Base-by-base conservation (phyloP, 2,329 filamentous ascomycete species). In the Fusarium subglutinans region DNA sequence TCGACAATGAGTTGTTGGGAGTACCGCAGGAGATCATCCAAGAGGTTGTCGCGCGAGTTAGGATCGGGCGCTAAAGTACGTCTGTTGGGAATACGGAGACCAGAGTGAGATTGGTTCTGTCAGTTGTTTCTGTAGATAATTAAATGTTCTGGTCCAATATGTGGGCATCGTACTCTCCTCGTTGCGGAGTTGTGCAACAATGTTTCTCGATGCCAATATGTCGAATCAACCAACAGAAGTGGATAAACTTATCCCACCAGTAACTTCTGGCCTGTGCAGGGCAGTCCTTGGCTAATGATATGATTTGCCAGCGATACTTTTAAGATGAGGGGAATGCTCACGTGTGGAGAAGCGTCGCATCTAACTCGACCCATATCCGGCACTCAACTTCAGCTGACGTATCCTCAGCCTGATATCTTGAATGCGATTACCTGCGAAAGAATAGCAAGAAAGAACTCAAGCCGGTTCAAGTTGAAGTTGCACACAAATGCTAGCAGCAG, bases 401-500 rank as follows among this genome's bases (percentile, higher is more conserved):
- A 22, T 61, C 17, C 28, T 55, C 28, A 26, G 47, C 30, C 26
- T n/a, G n/a, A 61, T 35, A 30, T 35, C n/a, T 56, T 18, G 28
- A n/a, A 20, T 20, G 3, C 6, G 3, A 35, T 13, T 14, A 55
- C 15, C 26, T 55, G 11, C 26, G 18, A 10, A 17, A 18, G 18
- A 43, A 17, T 9, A 56, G 15, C 3, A 3, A 14, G 5, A 5
- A 24, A 35, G 13, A 28, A 3, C 5, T 2, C 18, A 26, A 14
- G 4, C 20, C 8, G 10, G 8, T 8, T 9, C 8, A 8, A 20
- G 6, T 18, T 11, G n/a, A n/a, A 26, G 8, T 9, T 12, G 8
- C 6, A 60, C 6, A 43, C 54, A 60, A 64, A 66, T 66, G 63
- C 38, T 66, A 20, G 57, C 63, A 33, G 58, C 63, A 43, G 58